Evolutionary conservation across 78 protist species (phyloP).

Genomic region (Cyanophora paradoxa): DNA sequence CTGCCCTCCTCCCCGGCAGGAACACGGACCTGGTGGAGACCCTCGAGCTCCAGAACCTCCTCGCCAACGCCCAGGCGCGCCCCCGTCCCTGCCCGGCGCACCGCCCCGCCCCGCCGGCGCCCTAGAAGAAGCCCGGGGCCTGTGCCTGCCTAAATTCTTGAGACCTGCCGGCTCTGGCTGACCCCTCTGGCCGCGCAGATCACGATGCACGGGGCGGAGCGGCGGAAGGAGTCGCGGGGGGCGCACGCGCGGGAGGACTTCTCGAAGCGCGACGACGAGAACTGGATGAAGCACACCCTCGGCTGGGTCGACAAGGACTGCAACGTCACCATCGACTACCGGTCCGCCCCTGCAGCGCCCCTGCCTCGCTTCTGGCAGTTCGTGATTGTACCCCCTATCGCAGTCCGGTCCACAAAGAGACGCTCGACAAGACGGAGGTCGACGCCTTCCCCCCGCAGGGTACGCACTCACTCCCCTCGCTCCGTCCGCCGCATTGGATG

Average conservation of each 20-base stretch:
- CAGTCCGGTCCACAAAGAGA: slow-evolving; percentile 43
- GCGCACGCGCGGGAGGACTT: slow-evolving; percentile 98
- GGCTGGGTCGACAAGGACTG: slow-evolving; percentile 64
- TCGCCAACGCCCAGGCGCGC: slow-evolving; percentile 61
- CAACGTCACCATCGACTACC: background rate
- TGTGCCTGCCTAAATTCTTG: too few relatives aligned
- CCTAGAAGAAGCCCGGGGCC: too few relatives aligned
- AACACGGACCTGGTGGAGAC: slow-evolving; percentile 94
- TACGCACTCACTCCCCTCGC: too few relatives aligned
- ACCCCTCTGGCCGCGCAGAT: too few relatives aligned
- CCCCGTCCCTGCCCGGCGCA: background rate
- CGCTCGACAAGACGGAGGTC: slow-evolving; percentile 51
- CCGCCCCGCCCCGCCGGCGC: too few relatives aligned
- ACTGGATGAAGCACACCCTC: slow-evolving; percentile 97
- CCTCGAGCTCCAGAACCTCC: slow-evolving; percentile 93
- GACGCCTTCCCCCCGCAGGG: slow-evolving; percentile 45
- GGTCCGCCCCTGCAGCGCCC: background rate
- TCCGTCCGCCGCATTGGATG: too few relatives aligned
- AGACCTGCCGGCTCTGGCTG: too few relatives aligned
- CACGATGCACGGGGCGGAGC: slow-evolving; percentile 82
- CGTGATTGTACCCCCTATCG: too few relatives aligned
- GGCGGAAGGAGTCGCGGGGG: slow-evolving; percentile 96
- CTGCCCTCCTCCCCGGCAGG: too few relatives aligned
- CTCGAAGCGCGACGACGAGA: slow-evolving; percentile 70
- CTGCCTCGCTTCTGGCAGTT: too few relatives aligned